Evolutionary conservation across 1,284 basidiomycete species (phyloP).

Genomic region (Tilletiaria anomala): DNA sequence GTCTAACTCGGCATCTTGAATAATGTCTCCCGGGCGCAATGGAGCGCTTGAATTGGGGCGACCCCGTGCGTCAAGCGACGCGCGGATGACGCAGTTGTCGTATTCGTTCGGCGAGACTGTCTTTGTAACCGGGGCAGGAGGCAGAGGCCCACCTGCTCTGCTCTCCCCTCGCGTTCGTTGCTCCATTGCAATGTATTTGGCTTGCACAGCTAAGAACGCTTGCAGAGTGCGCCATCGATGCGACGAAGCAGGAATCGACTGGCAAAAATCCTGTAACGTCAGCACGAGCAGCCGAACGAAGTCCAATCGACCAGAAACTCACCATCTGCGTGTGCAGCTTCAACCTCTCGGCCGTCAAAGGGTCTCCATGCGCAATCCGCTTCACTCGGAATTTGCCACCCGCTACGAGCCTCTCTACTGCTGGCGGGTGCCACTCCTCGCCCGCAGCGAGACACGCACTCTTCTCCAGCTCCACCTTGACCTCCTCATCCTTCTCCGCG

Average conservation of each 20-base stretch:
- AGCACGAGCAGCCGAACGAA: not conserved
- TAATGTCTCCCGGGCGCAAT: constrained; percentile 9
- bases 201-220: constrained; percentile 45
- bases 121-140: not conserved
- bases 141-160: not conserved
- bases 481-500: constrained; percentile 47
- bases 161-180: constrained; percentile 23
- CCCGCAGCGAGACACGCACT: not conserved
- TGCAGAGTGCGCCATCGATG: constrained; percentile 46
- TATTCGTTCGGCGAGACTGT: constrained; percentile 2
- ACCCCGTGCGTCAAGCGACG: constrained; percentile 6
- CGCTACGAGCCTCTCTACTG: constrained; percentile 9
- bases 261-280: not conserved
- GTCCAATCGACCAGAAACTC: constrained; percentile 27
- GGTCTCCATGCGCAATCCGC: constrained; percentile 37
- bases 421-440: constrained; percentile 10
- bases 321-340: constrained; percentile 78
- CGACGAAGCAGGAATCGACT: constrained; percentile 43
- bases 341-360: constrained; percentile 44
- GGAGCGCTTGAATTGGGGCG: constrained; percentile 7
- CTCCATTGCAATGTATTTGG: constrained; percentile 42
- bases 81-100: constrained; percentile 7
- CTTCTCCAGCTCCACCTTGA: not conserved
- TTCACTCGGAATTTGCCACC: constrained; percentile 48
- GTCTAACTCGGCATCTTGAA: constrained; percentile 7